Evolutionary conservation across 345 rosid species (phyloP).

Genomic region (Eutrema japonicum): DNA sequence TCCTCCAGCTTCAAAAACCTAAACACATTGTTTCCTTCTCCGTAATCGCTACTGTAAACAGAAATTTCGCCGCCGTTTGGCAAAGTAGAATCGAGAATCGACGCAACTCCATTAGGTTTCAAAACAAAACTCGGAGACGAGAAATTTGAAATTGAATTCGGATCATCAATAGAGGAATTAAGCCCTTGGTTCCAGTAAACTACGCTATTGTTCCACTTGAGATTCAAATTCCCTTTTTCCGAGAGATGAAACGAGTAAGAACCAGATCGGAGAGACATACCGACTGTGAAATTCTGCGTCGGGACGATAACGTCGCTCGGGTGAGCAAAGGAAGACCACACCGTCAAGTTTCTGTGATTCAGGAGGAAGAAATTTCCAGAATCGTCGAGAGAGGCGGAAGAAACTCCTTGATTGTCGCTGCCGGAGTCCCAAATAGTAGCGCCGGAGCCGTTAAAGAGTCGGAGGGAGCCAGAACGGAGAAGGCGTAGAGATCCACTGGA

Average conservation of each 20-base stretch:
- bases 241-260: conserved; percentile 50
- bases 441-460: conserved; percentile 64
- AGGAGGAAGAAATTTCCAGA: conserved; percentile 54
- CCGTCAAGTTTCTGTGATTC: conserved; percentile 1
- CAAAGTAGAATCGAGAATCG: conserved; percentile 49
- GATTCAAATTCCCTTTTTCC: conserved; percentile 52
- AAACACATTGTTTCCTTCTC: conserved; percentile 52
- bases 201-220: conserved; percentile 56
- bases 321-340: conserved; percentile 70
- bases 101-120: conserved; percentile 52
- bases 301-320: conserved; percentile 57
- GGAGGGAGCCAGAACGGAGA: conserved; percentile 57
- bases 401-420: conserved; percentile 49
- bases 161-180: conserved; percentile 45
- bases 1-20: conserved; percentile 61
- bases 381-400: conserved; percentile 59
- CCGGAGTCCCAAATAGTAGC: conserved; percentile 58
- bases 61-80: conserved; percentile 40
- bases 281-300: conserved; percentile 48
- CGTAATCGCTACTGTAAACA: conserved; percentile 60
- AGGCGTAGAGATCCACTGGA: conserved; percentile 53
- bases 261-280: conserved; percentile 52
- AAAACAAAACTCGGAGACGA: conserved; percentile 53
- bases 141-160: conserved; percentile 37
- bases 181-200: conserved; percentile 57